Evolutionary conservation across 2,329 filamentous ascomycete genomes (phyloP).

Genomic region (Penicillium occitanis): DNA sequence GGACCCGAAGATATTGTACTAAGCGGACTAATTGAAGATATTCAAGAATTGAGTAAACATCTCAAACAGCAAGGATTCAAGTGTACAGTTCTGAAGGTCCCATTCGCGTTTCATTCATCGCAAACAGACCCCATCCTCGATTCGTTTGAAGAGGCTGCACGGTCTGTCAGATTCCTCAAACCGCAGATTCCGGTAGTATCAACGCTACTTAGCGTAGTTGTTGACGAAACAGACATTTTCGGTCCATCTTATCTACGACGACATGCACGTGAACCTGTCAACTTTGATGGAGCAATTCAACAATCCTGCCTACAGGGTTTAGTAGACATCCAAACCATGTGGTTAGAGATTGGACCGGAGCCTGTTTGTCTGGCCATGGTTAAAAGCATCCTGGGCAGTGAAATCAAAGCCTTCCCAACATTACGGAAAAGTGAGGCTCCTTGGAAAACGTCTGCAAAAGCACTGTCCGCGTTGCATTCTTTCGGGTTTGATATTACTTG

Average conservation of each 20-base stretch:
- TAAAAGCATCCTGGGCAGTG: neutral
- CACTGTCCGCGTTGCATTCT: neutral
- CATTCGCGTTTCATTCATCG: constrained; percentile 53
- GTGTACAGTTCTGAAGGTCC: constrained; percentile 57
- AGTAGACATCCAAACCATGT: neutral
- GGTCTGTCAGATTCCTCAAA: neutral
- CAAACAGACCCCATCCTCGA: constrained; percentile 29
- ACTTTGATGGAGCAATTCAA: constrained; percentile 6
- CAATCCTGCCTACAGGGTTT: neutral
- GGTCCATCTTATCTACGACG: neutral
- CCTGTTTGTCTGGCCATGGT: constrained; percentile 6
- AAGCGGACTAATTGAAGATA: neutral
- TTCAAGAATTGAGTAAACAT: constrained; percentile 26
- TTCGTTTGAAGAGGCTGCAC: constrained; percentile 38
- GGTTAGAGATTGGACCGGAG: constrained; percentile 13
- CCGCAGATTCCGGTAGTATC: constrained; percentile 23
- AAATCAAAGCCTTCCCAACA: neutral
- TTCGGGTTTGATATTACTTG: constrained; percentile 64
- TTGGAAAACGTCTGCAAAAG: neutral
- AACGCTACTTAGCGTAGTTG: constrained; percentile 32
- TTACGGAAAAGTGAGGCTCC: neutral
- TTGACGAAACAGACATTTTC: neutral
- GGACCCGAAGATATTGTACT: neutral
- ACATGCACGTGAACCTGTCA: constrained; percentile 29
- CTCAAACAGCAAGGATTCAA: neutral